Base-by-base conservation (phyloP, 768 basidiomycete species). In the Gloeophyllum trabeum region DNA sequence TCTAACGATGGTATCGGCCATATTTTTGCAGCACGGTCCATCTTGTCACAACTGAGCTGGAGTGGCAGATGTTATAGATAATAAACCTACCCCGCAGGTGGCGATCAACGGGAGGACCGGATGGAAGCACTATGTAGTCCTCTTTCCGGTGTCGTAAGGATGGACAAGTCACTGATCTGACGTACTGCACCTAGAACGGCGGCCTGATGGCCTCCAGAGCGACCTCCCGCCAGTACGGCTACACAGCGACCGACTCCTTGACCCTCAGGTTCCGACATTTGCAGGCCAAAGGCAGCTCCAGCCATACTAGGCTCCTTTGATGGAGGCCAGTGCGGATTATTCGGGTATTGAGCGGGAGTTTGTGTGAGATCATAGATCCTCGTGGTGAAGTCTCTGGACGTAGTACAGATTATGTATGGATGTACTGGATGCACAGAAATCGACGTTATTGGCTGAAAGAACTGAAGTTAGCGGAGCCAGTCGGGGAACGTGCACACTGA, bases 11-110 rank as follows among this genome's bases (percentile, higher is more conserved):
- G 69, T 16, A 81, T 58, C 36, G 67, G 62, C 86, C 86, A 89
- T 4, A 89, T 83, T 57, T 87, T 87, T 24, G 86, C 73, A 2
- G 67, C 61, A 44, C 82, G 71, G 48, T 89, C 86, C 48, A 85
- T 64, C 85, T 88, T 41, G 12, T 43, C 24, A 20, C 44, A 13
- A 3, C 19, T 28, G 3, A 41, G 44, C 50, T 41, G 48, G 22
- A 20, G 23, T 35, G 13, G n/a, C 46, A 13, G 39, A 20, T 42
- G 18, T 3, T 23, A 25, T 21, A 24, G 34, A 21, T 40, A 30
- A 7, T 21, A 10, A 4, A 61, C 77, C 45, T 55, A 87, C 85
- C 18, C 85, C 85, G 51, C 83, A 81, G 13, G 86, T 89, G 6
- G 83, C 84, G 40, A 89, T 66, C 13, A 88, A 49, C 3, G 82